phyloP scores from a whole-genome alignment of 2,329 filamentous ascomycete genomes.

The Beauveria brongniartii region DNA sequence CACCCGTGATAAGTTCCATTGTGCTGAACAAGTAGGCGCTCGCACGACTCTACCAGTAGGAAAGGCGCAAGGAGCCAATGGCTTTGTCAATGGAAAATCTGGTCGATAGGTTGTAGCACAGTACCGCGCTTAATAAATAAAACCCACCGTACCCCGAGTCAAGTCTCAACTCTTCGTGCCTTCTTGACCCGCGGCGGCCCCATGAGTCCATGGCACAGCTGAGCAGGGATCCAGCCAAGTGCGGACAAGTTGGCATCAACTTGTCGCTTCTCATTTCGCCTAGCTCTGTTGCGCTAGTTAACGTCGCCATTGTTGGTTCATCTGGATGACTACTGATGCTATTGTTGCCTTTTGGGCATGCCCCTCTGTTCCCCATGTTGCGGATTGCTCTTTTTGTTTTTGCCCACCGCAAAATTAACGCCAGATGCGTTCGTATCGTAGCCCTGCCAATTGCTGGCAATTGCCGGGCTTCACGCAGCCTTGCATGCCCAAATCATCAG shows the following conservation, averaged over 20 bases:
- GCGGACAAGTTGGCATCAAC: no score
- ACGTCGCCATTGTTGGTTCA: neutral
- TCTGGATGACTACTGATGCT: no score
- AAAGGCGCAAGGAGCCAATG: no score
- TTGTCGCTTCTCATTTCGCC: neutral
- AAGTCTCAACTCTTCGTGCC: neutral
- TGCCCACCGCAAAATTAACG: neutral
- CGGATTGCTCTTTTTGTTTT: neutral
- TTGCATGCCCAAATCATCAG: neutral
- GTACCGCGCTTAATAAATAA: neutral
- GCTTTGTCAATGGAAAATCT: neutral
- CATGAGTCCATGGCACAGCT: slow-evolving; percentile 6
- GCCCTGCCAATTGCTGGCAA: neutral
- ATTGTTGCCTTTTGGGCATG: no score
- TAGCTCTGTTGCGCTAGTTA: neutral
- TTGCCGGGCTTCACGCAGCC: neutral
- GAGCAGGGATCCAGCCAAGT: neutral
- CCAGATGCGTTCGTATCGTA: neutral
- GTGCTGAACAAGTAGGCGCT: no score
- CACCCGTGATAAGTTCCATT: no score
- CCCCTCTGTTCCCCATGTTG: neutral
- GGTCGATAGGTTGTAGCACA: neutral
- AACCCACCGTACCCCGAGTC: neutral
- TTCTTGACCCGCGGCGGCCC: neutral
- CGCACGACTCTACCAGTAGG: no score